A percentile compares a stretch with the other conserved stretches of the same genome.
These are phyloP conservation scores for Plasmodium coatneyi DNA, from an alignment of 169 alveolate genomes.

Conservation along the genomic window DNA sequence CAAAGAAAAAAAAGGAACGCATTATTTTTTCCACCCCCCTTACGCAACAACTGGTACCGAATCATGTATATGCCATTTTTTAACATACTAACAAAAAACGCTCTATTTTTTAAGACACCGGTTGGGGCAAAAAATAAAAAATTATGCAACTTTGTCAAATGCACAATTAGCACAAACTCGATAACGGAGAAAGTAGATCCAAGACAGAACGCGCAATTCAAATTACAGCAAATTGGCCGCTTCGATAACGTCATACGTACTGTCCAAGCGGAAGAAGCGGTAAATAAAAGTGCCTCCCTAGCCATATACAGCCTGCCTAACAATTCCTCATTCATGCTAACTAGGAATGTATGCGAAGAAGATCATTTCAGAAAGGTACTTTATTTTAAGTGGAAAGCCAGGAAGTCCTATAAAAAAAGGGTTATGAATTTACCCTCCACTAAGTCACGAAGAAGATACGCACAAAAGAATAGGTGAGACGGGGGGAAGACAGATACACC, in stretches of 20 bases:
- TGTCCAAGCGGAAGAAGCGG: background rate
- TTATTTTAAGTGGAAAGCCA: slow-evolving; percentile 81
- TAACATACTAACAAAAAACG: slow-evolving; percentile 7
- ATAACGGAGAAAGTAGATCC: slow-evolving; percentile 3
- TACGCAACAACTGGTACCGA: background rate
- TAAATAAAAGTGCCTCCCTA: background rate
- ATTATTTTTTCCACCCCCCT: background rate
- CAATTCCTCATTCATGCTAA: slow-evolving; percentile 14
- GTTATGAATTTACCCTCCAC: slow-evolving; percentile 84
- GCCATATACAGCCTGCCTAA: slow-evolving; percentile 19
- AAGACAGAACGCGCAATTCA: slow-evolving; percentile 7
- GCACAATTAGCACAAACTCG: slow-evolving; percentile 22
- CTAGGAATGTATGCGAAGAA: slow-evolving; percentile 17
- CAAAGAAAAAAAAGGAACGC: background rate
- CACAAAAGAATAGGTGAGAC: slow-evolving; percentile 80
- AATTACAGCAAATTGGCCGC: background rate
- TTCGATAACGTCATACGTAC: background rate
- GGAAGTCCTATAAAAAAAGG: slow-evolving; percentile 85
- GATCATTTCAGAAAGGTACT: slow-evolving; percentile 31
- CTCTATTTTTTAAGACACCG: slow-evolving; percentile 8
- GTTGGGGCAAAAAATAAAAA: slow-evolving; percentile 31
- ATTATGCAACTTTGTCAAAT: slow-evolving; percentile 8
- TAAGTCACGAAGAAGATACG: slow-evolving; percentile 85
- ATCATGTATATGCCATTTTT: slow-evolving; percentile 46
- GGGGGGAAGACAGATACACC: background rate